Conservation (phyloP, 257 asterid species). For the Penstemon eatonii region DNA sequence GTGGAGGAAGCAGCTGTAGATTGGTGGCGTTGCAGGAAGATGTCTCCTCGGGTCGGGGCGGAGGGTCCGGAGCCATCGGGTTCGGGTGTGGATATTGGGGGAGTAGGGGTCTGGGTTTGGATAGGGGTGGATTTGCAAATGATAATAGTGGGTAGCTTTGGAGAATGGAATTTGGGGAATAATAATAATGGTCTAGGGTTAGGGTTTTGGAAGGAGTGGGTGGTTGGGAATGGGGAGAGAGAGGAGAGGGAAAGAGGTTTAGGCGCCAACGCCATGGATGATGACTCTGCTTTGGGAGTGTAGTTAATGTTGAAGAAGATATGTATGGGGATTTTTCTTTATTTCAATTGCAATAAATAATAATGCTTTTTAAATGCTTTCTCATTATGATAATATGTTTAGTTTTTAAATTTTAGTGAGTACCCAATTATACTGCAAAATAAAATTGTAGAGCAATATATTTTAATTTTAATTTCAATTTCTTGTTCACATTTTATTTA, state of each 20-base stretch:
- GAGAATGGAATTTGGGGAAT: conserved; percentile 31
- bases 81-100: conserved; percentile 39
- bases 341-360: no score
- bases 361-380: no score
- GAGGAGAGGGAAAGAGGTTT: conserved; percentile 50
- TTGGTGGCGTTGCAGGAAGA: conserved; percentile 64
- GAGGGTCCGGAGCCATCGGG: conserved; percentile 73
- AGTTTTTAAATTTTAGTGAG: no score
- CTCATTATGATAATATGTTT: no score
- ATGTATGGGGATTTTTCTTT: no score
- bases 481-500: no score
- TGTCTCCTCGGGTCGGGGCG: conserved; percentile 81
- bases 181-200: conserved; percentile 9
- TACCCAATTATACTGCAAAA: no score
- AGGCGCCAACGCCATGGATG: conserved; percentile 68
- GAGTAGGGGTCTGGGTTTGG: conserved; percentile 33
- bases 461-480: no score
- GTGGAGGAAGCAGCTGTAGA: conserved; percentile 46
- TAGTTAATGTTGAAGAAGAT: no score
- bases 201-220: conserved; percentile 32
- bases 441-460: no score
- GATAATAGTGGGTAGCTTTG: conserved; percentile 31
- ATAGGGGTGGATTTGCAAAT: conserved; percentile 44
- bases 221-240: conserved; percentile 38
- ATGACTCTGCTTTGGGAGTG: background rate